Evolutionary conservation across 1,139 yeast genomes (phyloP).

Genomic region (Saccharomyces hybrid): DNA sequence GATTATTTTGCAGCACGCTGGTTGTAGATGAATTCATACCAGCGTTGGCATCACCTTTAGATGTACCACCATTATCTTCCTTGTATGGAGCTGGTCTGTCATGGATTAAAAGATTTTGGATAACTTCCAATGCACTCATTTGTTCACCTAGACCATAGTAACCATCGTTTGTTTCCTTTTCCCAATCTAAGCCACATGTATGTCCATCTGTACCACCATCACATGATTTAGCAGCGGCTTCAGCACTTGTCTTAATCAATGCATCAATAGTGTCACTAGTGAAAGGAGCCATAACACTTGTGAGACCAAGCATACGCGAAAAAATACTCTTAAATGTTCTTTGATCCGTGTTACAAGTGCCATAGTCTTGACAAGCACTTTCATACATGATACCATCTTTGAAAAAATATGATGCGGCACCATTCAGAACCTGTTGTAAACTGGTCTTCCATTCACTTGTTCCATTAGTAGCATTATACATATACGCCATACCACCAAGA

Average conservation of each 20-base stretch:
- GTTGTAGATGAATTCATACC: constrained; percentile 35
- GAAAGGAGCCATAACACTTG: constrained; percentile 43
- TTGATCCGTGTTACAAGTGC: constrained; percentile 54
- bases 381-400: constrained; percentile 46
- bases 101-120: constrained; percentile 40
- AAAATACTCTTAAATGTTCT: constrained; percentile 55
- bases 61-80: constrained; percentile 41
- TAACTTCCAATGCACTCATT: constrained; percentile 65
- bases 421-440: constrained; percentile 38
- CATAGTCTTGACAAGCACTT: constrained; percentile 42
- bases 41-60: constrained; percentile 39
- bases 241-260: constrained; percentile 44
- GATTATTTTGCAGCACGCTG: constrained; percentile 35
- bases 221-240: constrained; percentile 65
- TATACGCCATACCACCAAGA: constrained; percentile 52
- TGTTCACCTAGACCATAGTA: constrained; percentile 72
- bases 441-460: constrained; percentile 43
- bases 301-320: constrained; percentile 47
- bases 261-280: constrained; percentile 37
- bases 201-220: constrained; percentile 68
- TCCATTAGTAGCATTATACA: constrained; percentile 51
- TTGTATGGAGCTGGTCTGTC: constrained; percentile 38
- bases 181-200: constrained; percentile 71
- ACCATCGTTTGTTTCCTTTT: constrained; percentile 49
- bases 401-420: constrained; percentile 39